Evolutionary conservation across 2,329 filamentous ascomycete genomes (phyloP).

Genomic region (Lasiodiplodia citricola): DNA sequence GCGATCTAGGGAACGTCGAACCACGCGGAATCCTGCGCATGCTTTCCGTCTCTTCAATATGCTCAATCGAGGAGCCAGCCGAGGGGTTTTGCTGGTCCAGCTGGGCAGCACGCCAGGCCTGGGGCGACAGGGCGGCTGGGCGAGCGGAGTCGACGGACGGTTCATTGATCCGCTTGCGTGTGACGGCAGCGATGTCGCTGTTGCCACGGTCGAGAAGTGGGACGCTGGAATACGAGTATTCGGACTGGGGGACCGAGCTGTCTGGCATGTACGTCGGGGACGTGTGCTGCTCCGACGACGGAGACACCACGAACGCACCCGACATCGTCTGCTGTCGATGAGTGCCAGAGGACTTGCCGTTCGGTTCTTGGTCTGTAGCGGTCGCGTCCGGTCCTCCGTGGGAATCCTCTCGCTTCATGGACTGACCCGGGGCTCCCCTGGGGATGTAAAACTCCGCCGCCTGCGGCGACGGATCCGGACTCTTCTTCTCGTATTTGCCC

Average conservation of each 20-base stretch:
- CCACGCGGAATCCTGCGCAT: constrained; percentile 54
- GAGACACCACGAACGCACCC: neutral
- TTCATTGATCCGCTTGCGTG: constrained; percentile 2
- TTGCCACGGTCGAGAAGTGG: constrained; percentile 74
- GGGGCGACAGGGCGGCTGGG: constrained; percentile 38
- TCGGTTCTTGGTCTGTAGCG: neutral
- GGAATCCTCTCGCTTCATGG: constrained; percentile 22
- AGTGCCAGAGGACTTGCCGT: neutral
- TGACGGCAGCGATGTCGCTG: constrained; percentile 34
- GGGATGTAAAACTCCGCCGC: constrained; percentile 14
- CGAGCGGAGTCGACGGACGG: constrained; percentile 17
- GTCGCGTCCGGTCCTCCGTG: constrained; percentile 2
- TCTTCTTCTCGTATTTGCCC: constrained; percentile 72
- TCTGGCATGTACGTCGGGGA: constrained; percentile 30
- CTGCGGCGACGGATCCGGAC: constrained; percentile 26
- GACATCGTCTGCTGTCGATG: neutral
- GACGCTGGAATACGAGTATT: constrained; percentile 76
- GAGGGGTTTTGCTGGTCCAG: constrained; percentile 37
- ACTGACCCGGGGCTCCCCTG: constrained; percentile 2
- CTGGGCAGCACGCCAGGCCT: constrained; percentile 29
- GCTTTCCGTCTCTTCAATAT: constrained; percentile 58
- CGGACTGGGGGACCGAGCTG: constrained; percentile 61
- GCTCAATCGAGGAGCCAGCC: constrained; percentile 56
- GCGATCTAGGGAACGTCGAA: constrained; percentile 46
- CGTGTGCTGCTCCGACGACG: constrained; percentile 16